These are phyloP conservation scores for Lolium perenne DNA, from an alignment of 176 grass and related monocot species.

Conservation along the genomic window DNA sequence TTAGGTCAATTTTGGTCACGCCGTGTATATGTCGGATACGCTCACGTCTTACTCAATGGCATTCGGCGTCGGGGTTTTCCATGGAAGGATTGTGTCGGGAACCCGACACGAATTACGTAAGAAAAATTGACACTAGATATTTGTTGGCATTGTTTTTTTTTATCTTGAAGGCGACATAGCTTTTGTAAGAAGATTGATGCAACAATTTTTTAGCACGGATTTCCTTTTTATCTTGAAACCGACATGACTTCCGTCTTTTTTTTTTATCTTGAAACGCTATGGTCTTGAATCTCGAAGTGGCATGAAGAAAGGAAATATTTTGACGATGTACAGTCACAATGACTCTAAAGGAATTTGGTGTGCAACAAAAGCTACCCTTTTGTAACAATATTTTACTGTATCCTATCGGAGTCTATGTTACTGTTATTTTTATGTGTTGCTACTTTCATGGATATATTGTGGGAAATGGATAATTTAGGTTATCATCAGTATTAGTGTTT, in stretches of 20 bases:
- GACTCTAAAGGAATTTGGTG: neutral
- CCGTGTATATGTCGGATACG: neutral
- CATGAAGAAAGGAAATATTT: neutral
- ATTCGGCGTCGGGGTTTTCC: neutral
- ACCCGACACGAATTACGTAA: neutral
- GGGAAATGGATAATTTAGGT: neutral
- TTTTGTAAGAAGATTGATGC: neutral
- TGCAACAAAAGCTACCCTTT: neutral
- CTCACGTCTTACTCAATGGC: constrained; percentile 35
- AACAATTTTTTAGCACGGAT: accelerated
- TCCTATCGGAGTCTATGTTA: neutral
- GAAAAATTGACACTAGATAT: neutral
- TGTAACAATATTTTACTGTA: neutral
- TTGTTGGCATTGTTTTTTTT: neutral
- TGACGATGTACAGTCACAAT: neutral
- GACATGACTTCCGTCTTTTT: neutral
- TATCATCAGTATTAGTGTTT: constrained; percentile 2
- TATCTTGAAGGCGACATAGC: neutral
- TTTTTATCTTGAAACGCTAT: no score
- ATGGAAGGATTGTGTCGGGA: neutral
- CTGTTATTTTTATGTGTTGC: neutral
- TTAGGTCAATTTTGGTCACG: constrained; percentile 31
- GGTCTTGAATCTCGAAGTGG: neutral
- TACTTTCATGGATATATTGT: neutral
- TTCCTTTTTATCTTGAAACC: neutral